Conservation (phyloP, 192 early-diverging fungal species). For the Spizellomyces punctatus region DNA sequence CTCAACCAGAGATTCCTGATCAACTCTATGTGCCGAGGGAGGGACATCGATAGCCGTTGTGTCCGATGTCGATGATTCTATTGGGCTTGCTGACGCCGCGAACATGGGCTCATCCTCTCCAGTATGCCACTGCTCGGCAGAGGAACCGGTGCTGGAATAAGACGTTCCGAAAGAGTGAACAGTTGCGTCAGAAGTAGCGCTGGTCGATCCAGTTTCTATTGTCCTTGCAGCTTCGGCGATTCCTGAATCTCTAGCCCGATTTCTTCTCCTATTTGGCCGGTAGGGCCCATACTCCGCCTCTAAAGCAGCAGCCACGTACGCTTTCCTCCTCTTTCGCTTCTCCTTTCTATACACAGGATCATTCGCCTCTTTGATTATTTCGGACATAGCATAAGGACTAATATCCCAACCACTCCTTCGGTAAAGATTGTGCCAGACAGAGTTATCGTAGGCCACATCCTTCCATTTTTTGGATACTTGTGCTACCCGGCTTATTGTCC, state of each 20-base stretch:
- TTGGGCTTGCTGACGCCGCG: not conserved
- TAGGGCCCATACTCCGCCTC: too few relatives aligned
- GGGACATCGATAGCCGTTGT: not conserved
- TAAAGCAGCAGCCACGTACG: not conserved
- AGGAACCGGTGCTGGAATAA: not conserved
- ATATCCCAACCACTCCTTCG: conserved; percentile 33
- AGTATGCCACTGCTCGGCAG: not conserved
- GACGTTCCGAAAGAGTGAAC: not conserved
- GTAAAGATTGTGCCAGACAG: conserved; percentile 71
- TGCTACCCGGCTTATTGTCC: conserved; percentile 62
- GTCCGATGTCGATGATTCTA: not conserved
- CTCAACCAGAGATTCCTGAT: not conserved
- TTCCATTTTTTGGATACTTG: conserved; percentile 71
- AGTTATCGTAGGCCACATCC: conserved; percentile 67
- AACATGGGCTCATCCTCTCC: not conserved
- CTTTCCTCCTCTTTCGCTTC: not conserved
- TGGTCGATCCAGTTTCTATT: not conserved
- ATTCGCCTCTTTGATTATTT: not conserved
- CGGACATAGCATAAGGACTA: conserved; percentile 30
- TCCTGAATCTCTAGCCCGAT: not conserved
- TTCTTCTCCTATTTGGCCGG: too few relatives aligned
- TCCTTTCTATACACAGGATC: not conserved
- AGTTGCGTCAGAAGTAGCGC: not conserved
- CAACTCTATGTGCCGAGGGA: not conserved
- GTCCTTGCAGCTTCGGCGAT: not conserved